These are phyloP conservation scores for Perkinsus chesapeaki DNA, from an alignment of 169 alveolate species.

Conservation along the genomic window DNA sequence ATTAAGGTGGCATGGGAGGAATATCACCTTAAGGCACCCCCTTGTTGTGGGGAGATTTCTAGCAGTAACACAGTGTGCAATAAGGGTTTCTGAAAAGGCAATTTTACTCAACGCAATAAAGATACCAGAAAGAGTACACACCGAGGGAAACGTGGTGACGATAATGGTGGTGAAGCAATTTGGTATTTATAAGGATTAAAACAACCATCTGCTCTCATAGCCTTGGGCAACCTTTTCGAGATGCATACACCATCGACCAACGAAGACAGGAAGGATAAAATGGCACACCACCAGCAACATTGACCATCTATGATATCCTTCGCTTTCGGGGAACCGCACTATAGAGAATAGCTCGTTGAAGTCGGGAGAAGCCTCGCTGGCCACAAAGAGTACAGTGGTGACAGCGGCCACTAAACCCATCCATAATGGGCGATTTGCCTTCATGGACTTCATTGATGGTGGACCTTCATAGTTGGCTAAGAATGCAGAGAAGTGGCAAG, in stretches of 20 bases:
- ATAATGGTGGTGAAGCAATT: too few species aligned
- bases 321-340: constrained; percentile 19
- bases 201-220: neutral
- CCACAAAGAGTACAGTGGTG: constrained; percentile 7
- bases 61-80: too few species aligned
- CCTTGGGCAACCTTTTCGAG: neutral
- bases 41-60: too few species aligned
- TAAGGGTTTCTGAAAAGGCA: too few species aligned
- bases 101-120: too few species aligned
- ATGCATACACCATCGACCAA: neutral
- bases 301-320: neutral
- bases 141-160: too few species aligned
- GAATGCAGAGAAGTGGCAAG: constrained; percentile 61
- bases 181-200: neutral
- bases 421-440: constrained; percentile 44
- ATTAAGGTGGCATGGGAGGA: too few species aligned
- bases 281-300: neutral
- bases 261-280: neutral
- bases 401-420: constrained; percentile 16
- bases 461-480: constrained; percentile 73
- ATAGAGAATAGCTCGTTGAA: constrained; percentile 20
- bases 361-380: constrained; percentile 15
- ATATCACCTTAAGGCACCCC: too few species aligned
- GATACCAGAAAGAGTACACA: too few species aligned
- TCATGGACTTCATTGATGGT: constrained; percentile 66